Evolutionary conservation across 345 rosid genomes (phyloP).

Genomic region (Iberis pinnata): DNA sequence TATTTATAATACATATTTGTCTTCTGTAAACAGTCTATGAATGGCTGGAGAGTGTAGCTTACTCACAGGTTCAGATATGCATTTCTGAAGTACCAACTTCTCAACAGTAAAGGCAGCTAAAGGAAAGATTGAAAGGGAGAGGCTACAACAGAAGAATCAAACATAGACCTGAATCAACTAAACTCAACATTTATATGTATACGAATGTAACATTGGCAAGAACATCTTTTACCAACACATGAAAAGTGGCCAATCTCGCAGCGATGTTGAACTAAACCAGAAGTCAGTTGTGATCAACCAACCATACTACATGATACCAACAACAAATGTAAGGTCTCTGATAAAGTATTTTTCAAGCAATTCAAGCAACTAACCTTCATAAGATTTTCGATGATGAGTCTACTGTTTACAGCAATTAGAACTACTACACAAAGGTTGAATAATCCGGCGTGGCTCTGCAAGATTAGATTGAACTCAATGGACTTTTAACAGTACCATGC

Average conservation of each 20-base stretch:
- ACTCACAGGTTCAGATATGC: slow-evolving; percentile 62
- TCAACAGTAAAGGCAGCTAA: slow-evolving; percentile 74
- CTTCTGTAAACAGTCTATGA: neutral
- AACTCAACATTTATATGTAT: neutral
- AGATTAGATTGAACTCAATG: slow-evolving; percentile 6
- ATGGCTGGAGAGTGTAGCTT: neutral
- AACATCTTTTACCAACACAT: slow-evolving; percentile 91
- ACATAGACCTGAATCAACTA: neutral
- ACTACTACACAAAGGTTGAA: slow-evolving; percentile 95
- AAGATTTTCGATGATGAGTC: slow-evolving; percentile 87
- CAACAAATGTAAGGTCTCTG: neutral
- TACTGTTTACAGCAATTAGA: slow-evolving; percentile 91
- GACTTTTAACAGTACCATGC: too few relatives aligned
- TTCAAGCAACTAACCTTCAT: slow-evolving; percentile 58
- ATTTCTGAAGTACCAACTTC: slow-evolving; percentile 53
- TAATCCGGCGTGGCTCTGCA: slow-evolving; percentile 97
- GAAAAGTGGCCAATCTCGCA: slow-evolving; percentile 95
- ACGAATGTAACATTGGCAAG: slow-evolving; percentile 3
- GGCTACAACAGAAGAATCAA: slow-evolving; percentile 42
- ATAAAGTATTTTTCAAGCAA: neutral
- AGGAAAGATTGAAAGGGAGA: slow-evolving; percentile 74
- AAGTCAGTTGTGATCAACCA: slow-evolving; percentile 83
- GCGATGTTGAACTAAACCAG: slow-evolving; percentile 85
- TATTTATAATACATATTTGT: neutral
- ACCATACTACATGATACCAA: slow-evolving; percentile 64